Conservation (phyloP, 2,329 filamentous ascomycete species). For the Lachnellula cervina region DNA sequence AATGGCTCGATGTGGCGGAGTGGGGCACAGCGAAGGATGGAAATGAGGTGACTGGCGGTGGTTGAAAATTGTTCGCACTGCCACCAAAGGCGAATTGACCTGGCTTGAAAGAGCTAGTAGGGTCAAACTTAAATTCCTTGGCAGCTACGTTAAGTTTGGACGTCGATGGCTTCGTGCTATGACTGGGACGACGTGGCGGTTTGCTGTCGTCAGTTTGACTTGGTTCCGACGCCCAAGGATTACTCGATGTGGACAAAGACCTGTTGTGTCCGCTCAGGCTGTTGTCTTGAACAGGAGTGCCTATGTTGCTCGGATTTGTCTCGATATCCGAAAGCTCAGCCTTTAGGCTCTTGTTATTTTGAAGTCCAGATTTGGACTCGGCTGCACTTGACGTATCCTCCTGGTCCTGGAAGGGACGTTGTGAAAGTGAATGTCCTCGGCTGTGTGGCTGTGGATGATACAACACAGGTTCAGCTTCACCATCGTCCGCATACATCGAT, state of each 20-base stretch:
- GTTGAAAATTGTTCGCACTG: constrained; percentile 39
- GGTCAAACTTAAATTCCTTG: constrained; percentile 78
- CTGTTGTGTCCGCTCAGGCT: constrained; percentile 47
- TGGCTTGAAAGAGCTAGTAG: constrained; percentile 42
- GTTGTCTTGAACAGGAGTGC: constrained; percentile 56
- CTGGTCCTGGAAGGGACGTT: constrained; percentile 58
- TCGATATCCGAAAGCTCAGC: constrained; percentile 61
- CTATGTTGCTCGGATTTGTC: constrained; percentile 68
- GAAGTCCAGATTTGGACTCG: constrained; percentile 19
- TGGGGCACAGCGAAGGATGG: constrained; percentile 28
- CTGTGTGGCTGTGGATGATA: constrained; percentile 73
- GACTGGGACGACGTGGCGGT: constrained; percentile 44
- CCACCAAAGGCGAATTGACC: constrained; percentile 47
- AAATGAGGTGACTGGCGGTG: constrained; percentile 30
- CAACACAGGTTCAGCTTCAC: constrained; percentile 51
- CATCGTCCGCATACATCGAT: constrained; percentile 48
- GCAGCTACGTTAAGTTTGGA: constrained; percentile 86
- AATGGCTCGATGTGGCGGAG: constrained; percentile 32
- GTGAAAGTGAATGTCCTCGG: constrained; percentile 65
- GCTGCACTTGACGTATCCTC: constrained; percentile 37
- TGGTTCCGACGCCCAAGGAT: constrained; percentile 55
- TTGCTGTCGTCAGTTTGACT: constrained; percentile 33
- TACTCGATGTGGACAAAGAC: constrained; percentile 52
- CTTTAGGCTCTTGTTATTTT: constrained; percentile 21
- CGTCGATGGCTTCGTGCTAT: constrained; percentile 64